These are phyloP conservation scores for Kuraishia ogatae DNA, from an alignment of 805 yeast genomes.

Conservation along the genomic window DNA sequence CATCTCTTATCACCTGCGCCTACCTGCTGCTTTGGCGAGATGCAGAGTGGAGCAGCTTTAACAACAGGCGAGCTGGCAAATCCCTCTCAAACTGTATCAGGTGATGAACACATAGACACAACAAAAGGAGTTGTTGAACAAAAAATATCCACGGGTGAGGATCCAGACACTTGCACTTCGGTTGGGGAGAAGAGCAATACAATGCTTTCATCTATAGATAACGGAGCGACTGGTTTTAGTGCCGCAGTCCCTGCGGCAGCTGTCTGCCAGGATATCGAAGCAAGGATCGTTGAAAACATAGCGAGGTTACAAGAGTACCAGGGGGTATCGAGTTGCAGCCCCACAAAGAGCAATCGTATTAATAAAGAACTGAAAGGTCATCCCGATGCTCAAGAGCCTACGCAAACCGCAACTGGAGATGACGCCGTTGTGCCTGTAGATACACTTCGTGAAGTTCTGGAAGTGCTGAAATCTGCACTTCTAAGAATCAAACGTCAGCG, in stretches of 20 bases:
- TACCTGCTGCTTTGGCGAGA: neutral
- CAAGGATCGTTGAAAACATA: neutral
- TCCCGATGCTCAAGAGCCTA: neutral
- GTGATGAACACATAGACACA: neutral
- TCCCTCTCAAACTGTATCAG: neutral
- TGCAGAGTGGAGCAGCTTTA: neutral
- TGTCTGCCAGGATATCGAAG: neutral
- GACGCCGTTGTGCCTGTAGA: neutral
- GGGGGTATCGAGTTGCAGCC: neutral
- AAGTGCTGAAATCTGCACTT: neutral
- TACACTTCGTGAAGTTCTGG: neutral
- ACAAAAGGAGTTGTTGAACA: neutral
- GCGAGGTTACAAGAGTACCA: neutral
- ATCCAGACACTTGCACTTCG: neutral
- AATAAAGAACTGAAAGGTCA: neutral
- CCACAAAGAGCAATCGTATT: neutral
- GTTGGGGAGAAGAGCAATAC: no score
- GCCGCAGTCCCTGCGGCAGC: neutral
- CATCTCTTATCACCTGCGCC: neutral
- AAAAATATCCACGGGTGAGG: neutral
- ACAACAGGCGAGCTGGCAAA: neutral
- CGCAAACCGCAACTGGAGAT: neutral
- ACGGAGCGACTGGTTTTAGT: neutral
- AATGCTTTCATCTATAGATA: neutral
- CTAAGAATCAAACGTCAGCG: neutral